A percentile compares a stretch with the other conserved stretches of the same genome.
These are phyloP conservation scores for Begonia fuchsioides DNA, from an alignment of 306 rosid genomes.

Conservation along the genomic window DNA sequence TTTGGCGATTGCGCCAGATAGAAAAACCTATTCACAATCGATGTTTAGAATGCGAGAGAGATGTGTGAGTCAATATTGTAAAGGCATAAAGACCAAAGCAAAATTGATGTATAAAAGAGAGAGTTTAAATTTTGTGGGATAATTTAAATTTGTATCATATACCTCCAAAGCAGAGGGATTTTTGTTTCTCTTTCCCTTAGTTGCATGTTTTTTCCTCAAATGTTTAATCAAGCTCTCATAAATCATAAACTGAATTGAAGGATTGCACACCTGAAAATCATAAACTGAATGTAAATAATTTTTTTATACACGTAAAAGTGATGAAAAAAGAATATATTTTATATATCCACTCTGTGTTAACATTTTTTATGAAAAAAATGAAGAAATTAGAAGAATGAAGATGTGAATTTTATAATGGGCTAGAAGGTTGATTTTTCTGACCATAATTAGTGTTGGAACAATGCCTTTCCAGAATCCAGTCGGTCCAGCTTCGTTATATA, in stretches of 20 bases:
- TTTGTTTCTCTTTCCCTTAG: slow-evolving; percentile 30
- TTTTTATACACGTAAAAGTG: background rate
- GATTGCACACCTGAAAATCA: slow-evolving; percentile 69
- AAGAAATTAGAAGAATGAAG: no score
- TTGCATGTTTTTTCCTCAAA: slow-evolving; percentile 35
- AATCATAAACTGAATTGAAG: slow-evolving; percentile 75
- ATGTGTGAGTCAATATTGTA: no score
- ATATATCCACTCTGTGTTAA: no score
- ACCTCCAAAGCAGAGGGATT: slow-evolving; percentile 2
- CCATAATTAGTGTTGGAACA: slow-evolving; percentile 75
- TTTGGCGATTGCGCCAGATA: slow-evolving; percentile 73
- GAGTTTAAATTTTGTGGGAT: no score
- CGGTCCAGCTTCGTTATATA: slow-evolving; percentile 49
- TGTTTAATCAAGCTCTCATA: slow-evolving; percentile 57
- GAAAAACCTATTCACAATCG: slow-evolving; percentile 32
- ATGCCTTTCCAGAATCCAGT: slow-evolving; percentile 84
- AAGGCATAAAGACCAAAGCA: no score
- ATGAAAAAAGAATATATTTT: no score
- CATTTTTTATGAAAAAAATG: no score
- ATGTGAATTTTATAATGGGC: background rate
- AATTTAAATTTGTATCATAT: no score
- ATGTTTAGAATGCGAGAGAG: no score
- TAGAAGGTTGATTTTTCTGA: slow-evolving; percentile 12
- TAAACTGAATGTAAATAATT: no score
- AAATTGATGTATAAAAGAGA: no score